Evolutionary conservation across 768 basidiomycete genomes (phyloP).

Genomic region (Pleurotus tuber-regium): DNA sequence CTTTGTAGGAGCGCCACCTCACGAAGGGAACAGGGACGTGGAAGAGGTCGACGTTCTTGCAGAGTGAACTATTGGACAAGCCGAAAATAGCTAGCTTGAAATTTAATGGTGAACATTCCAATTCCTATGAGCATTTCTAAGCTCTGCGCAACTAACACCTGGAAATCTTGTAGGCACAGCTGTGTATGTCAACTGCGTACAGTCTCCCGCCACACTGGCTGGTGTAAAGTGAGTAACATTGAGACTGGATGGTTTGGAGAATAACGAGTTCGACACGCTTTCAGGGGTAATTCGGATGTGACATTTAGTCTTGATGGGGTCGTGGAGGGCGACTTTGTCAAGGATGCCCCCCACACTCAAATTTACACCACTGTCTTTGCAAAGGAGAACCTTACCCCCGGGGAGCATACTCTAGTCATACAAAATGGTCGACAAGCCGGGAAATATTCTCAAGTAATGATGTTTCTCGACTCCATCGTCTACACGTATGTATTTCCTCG

Average conservation of each 20-base stretch:
- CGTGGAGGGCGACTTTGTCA: background rate
- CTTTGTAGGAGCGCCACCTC: background rate
- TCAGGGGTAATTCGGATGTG: background rate
- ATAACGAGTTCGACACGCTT: background rate
- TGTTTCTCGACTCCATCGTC: conserved; percentile 4
- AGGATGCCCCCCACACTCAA: background rate
- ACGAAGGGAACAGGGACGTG: background rate
- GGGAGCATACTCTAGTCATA: background rate
- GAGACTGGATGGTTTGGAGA: background rate
- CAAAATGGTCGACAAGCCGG: background rate
- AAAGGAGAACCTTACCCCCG: background rate
- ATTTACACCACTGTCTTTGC: background rate
- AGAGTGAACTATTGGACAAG: background rate
- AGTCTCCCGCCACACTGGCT: background rate
- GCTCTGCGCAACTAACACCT: too few species aligned
- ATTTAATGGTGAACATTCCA: background rate
- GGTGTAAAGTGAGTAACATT: background rate
- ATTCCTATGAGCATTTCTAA: background rate
- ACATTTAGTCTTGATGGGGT: background rate
- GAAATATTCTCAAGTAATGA: background rate
- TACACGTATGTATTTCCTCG: background rate
- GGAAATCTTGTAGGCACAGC: background rate
- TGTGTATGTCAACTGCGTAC: background rate
- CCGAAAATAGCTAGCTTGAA: background rate
- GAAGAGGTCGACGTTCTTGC: background rate